phyloP scores from a whole-genome alignment of 805 yeast species.

The Candida alai region DNA sequence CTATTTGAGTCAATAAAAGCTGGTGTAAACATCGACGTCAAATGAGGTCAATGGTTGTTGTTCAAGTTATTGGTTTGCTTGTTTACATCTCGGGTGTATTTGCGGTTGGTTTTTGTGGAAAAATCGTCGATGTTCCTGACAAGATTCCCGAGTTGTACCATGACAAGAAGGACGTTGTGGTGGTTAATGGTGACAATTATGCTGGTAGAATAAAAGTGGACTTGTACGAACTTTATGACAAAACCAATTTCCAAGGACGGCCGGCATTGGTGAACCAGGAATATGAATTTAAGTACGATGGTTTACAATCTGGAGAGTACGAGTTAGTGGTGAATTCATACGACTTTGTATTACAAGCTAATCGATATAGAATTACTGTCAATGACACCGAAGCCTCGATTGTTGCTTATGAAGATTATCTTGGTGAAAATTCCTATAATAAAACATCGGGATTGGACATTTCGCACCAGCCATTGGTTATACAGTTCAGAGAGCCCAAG shows the following conservation, averaged over 20 bases:
- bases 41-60: too few species aligned
- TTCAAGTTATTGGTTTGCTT: too few species aligned
- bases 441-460: conserved; percentile 15
- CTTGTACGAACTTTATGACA: conserved; percentile 12
- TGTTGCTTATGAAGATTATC: conserved; percentile 20
- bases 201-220: conserved; percentile 28
- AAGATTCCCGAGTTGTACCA: conserved; percentile 14
- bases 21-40: too few species aligned
- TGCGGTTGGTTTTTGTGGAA: conserved; percentile 21
- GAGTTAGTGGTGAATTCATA: conserved; percentile 31
- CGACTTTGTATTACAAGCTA: conserved; percentile 27
- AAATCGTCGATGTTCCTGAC: conserved; percentile 25
- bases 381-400: conserved; percentile 12
- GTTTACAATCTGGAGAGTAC: conserved; percentile 29
- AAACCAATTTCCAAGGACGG: conserved; percentile 1
- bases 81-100: background rate
- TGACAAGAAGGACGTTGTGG: conserved; percentile 9
- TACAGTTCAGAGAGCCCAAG: conserved; percentile 20
- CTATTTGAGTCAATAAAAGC: too few species aligned
- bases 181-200: conserved; percentile 35
- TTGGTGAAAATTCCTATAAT: conserved; percentile 16
- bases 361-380: conserved; percentile 26
- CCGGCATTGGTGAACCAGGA: conserved; percentile 20
- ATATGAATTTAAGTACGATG: conserved; percentile 22
- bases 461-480: conserved; percentile 17